Evolutionary conservation across 129 eudicot genomes (phyloP), one percentile per base, ranked within the genome.

Genomic region (Lactuca sativa): DNA sequence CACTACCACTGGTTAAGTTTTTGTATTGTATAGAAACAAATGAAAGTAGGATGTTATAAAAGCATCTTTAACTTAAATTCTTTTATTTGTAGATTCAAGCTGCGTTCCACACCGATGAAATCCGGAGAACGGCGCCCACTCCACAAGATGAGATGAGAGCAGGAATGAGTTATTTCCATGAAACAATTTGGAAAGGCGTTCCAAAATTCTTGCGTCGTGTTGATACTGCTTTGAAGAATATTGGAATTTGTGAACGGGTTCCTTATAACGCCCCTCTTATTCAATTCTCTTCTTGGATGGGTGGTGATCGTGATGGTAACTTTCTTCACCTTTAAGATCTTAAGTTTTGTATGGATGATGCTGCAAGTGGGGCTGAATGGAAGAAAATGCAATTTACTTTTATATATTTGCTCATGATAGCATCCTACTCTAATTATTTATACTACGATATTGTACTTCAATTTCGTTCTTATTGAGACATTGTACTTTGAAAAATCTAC

Each of bases 241-340:
- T 90, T n/a, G 97, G 97, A 31, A 86, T 86, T 67, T 73, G 72
- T 64, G 97, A 90, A 55, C 91, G 95, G 6, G 87, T 90, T 80
- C 97, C 97, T 11, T 87, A 90, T 72, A 90, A 90, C 61, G 95
- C 95, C 11, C 97, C 95, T 14, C 86, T 90, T 14, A 90, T 90
- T 63, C 97, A 84, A n/a, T 90, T 90, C 78, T 90, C 97, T 7
- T 90, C 91, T 52, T 86, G 97, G 97, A 90, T 90, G 97, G 97
- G 97, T 68, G 97, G 97, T 3, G 97, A 90, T 74, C 90, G 97
- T 53, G 97, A 90, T 84, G 97, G 95, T 90, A 86, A 67, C 53
- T 16, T 56, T 64, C 40, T 37, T 71, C n/a, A 9, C 30, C 52
- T 14, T 59, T 0, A 11, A 44, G 47, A 11, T 8, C 13, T 43